Conservation (phyloP, 73 alveolate genomes). For the Paramecium sexaurelia region DNA sequence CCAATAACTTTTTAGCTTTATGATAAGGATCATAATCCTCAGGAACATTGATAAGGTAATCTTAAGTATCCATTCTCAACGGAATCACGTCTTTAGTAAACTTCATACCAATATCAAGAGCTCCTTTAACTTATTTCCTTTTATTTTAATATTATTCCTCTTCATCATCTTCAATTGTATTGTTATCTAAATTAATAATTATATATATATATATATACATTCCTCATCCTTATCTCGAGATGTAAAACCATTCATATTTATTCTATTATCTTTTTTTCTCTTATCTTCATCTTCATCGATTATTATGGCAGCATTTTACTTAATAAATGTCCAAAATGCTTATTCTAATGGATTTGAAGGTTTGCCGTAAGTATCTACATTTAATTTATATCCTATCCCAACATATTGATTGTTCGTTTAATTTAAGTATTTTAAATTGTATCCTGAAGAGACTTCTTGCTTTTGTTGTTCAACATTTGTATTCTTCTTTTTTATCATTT, state of each 20-base stretch:
- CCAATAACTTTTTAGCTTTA: neutral
- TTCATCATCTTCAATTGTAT: neutral
- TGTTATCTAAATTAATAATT: neutral
- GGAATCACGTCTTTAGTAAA: constrained; percentile 33
- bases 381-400: neutral
- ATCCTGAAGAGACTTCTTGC: neutral
- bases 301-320: neutral
- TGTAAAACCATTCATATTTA: neutral
- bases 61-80: neutral
- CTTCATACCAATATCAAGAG: neutral
- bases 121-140: constrained; percentile 23
- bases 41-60: constrained; percentile 9
- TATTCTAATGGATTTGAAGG: constrained; percentile 21
- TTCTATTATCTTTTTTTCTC: constrained; percentile 23
- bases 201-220: neutral
- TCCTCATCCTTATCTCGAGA: neutral
- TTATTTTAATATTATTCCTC: neutral
- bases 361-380: neutral
- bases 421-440: neutral
- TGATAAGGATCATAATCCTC: constrained; percentile 52
- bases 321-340: constrained; percentile 15
- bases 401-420: neutral
- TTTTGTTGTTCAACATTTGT: neutral
- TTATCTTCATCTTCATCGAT: constrained; percentile 34
- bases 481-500: neutral